A percentile compares a stretch with the other conserved stretches of the same genome.
These are phyloP conservation scores for Raffaelea arxii DNA, from an alignment of 2,329 filamentous ascomycete genomes.

Conservation along the genomic window DNA sequence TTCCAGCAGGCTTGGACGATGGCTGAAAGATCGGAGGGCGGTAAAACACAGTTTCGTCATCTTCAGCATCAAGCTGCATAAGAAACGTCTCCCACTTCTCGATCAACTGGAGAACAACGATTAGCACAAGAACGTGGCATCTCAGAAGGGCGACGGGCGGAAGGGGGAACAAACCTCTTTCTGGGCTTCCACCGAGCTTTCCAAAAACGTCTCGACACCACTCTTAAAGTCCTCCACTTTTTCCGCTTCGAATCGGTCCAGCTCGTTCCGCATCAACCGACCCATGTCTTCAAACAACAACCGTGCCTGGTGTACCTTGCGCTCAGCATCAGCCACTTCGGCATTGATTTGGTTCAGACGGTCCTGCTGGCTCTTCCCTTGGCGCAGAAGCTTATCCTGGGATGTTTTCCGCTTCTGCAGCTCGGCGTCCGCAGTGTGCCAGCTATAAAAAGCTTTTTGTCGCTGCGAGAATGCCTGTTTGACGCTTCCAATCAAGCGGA, in stretches of 20 bases:
- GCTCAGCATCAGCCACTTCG: conserved; percentile 90
- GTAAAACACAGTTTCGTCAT: conserved; percentile 65
- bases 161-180: conserved; percentile 62
- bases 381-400: conserved; percentile 90
- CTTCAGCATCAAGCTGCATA: conserved; percentile 88
- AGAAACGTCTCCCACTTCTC: conserved; percentile 99
- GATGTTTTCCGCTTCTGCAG: conserved; percentile 78
- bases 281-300: conserved; percentile 97
- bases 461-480: conserved; percentile 88
- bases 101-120: conserved; percentile 36
- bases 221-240: conserved; percentile 99
- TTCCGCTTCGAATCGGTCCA: conserved; percentile 90
- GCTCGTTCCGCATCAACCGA: conserved; percentile 76
- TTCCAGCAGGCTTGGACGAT: conserved; percentile 32
- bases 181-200: conserved; percentile 94
- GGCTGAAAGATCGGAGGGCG: conserved; percentile 49
- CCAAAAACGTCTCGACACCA: conserved; percentile 92
- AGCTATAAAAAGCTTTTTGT: conserved; percentile 91
- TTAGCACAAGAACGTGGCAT: conserved; percentile 11
- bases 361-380: conserved; percentile 94
- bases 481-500: conserved; percentile 86
- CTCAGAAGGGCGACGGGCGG: background rate
- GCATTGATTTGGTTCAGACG: conserved; percentile 84
- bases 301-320: conserved; percentile 81
- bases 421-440: conserved; percentile 86